Percentiles rank a stretch among this genome's conserved stretches.
phyloP scores from a whole-genome alignment of 768 basidiomycete species.

The Phanerochaete carnosa region DNA sequence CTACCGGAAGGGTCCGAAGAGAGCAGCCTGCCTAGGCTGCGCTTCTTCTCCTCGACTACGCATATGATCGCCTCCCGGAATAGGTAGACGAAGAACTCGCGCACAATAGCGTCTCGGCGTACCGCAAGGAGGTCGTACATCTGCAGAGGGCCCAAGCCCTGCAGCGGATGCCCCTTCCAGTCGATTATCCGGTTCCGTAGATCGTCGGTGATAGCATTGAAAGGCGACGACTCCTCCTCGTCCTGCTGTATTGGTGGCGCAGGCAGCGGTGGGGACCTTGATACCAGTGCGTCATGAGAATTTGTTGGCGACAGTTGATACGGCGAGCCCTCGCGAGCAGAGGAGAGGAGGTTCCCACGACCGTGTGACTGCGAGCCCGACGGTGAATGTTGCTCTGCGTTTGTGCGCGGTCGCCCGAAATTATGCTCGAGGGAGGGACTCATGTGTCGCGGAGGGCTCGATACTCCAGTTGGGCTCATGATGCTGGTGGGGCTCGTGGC shows the following conservation, averaged over 20 bases:
- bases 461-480: neutral
- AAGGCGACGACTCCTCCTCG: conserved; percentile 69
- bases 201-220: conserved; percentile 83
- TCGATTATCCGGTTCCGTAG: conserved; percentile 87
- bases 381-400: conserved; percentile 6
- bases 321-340: conserved; percentile 2
- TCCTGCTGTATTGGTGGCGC: conserved; percentile 19
- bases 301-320: conserved; percentile 6
- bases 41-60: conserved; percentile 93
- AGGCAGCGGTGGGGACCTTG: conserved; percentile 1
- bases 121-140: conserved; percentile 93
- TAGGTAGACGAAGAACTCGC: conserved; percentile 95
- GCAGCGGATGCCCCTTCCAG: conserved; percentile 94
- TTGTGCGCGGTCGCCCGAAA: neutral
- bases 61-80: conserved; percentile 98
- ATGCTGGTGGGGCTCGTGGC: neutral
- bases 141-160: conserved; percentile 82
- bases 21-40: conserved; percentile 70
- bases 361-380: conserved; percentile 10
- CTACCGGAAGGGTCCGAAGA: conserved; percentile 41
- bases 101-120: conserved; percentile 81
- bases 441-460: conserved; percentile 2
- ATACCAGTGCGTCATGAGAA: conserved; percentile 3
- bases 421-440: conserved; percentile 5
- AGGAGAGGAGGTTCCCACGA: conserved; percentile 7